Percentiles rank a stretch among this genome's conserved stretches.
Conservation (phyloP, 176 grass and related monocot species). For the Cocos nucifera region DNA sequence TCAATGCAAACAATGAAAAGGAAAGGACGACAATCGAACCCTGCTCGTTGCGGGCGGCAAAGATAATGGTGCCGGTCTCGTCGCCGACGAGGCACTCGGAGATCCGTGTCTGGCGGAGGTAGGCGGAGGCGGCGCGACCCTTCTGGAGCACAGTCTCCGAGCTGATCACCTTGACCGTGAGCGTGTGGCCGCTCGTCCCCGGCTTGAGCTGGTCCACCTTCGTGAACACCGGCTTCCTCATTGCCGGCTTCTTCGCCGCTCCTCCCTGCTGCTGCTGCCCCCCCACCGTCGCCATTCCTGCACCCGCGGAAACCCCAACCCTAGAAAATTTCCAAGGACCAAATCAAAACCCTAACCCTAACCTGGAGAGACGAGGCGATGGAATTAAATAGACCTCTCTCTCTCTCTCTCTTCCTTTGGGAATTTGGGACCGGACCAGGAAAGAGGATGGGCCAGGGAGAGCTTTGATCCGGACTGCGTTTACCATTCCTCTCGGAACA, state of each 20-base stretch:
- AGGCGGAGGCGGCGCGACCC: slow-evolving; percentile 33
- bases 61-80: slow-evolving; percentile 68
- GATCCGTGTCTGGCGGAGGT: slow-evolving; percentile 47
- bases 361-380: slow-evolving; percentile 1
- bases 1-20: no score
- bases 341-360: slow-evolving; percentile 11
- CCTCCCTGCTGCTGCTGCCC: slow-evolving; percentile 5
- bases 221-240: slow-evolving; percentile 73
- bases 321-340: no score
- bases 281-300: slow-evolving; percentile 40
- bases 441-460: no score
- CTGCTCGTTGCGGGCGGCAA: slow-evolving; percentile 89
- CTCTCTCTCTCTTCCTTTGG: no score
- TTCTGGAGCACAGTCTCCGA: slow-evolving; percentile 36
- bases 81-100: slow-evolving; percentile 85
- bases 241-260: slow-evolving; percentile 29
- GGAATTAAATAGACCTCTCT: neutral
- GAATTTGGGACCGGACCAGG: no score
- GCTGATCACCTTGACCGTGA: slow-evolving; percentile 36
- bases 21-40: slow-evolving; percentile 25
- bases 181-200: slow-evolving; percentile 46
- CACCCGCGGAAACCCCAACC: neutral
- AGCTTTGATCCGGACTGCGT: no score
- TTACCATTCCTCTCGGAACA: no score
- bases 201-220: slow-evolving; percentile 90